Conservation (phyloP, 768 basidiomycete genomes). For the Scleroderma bovista region DNA sequence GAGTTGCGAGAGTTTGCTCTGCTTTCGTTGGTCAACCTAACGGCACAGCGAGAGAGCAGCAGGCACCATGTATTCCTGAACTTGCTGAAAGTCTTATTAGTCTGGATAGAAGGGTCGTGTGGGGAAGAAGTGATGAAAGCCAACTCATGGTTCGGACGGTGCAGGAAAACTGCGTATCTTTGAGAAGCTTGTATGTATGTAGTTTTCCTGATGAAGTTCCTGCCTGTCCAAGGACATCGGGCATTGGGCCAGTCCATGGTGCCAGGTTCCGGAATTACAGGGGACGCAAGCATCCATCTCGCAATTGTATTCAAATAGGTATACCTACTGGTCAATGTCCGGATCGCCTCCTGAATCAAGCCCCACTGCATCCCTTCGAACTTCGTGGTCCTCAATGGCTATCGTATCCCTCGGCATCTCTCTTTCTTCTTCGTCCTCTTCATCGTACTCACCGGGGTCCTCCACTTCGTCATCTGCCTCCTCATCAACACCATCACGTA, state of each 20-base stretch:
- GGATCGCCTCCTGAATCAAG: constrained; percentile 22
- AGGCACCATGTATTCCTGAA: constrained; percentile 8
- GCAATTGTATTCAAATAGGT: constrained; percentile 2
- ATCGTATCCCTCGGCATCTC: constrained; percentile 37
- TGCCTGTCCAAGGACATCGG: constrained; percentile 8
- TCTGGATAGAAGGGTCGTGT: constrained; percentile 11
- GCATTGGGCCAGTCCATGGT: no score
- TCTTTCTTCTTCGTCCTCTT: constrained; percentile 37
- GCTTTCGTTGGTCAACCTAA: constrained; percentile 27
- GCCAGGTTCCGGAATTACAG: no score
- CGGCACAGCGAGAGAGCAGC: constrained; percentile 23
- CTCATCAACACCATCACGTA: constrained; percentile 23
- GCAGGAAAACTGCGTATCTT: no score
- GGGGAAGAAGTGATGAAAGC: constrained; percentile 9
- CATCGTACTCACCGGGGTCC: constrained; percentile 26
- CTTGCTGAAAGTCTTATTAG: constrained; percentile 3
- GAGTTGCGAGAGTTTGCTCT: constrained; percentile 18
- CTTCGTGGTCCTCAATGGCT: constrained; percentile 41
- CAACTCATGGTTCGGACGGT: constrained; percentile 6
- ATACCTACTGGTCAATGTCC: constrained; percentile 8
- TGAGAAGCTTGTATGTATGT: no score
- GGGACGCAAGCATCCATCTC: no score
- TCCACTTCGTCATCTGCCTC: constrained; percentile 20
- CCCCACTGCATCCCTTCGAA: constrained; percentile 33
- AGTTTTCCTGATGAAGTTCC: no score